Evolutionary conservation across 2,329 filamentous ascomycete species (phyloP).

Genomic region (Diaporthe sp.): DNA sequence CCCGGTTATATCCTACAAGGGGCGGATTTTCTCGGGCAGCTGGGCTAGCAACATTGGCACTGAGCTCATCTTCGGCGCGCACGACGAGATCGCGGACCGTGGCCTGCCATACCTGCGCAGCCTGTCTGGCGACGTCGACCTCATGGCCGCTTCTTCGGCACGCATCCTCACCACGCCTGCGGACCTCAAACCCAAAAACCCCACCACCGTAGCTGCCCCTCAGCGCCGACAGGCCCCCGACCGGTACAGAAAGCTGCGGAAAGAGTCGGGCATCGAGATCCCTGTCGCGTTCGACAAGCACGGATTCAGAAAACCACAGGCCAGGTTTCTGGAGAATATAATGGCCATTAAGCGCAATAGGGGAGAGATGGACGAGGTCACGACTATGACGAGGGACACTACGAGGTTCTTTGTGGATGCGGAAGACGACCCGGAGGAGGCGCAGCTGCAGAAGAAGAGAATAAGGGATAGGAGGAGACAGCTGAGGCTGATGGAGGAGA

Average conservation of each 20-base stretch:
- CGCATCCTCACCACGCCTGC: constrained; percentile 78
- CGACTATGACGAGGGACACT: constrained; percentile 63
- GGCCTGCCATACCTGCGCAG: constrained; percentile 62
- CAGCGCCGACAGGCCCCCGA: constrained; percentile 48
- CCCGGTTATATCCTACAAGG: constrained; percentile 84
- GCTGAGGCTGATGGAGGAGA: constrained; percentile 39
- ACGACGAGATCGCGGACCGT: constrained; percentile 51
- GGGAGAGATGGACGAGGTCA: constrained; percentile 76
- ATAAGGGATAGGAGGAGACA: constrained; percentile 44
- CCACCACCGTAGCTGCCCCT: constrained; percentile 45
- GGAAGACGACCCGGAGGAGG: constrained; percentile 57
- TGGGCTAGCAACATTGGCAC: constrained; percentile 91
- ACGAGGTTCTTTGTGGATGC: constrained; percentile 50
- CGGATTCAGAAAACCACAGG: constrained; percentile 61
- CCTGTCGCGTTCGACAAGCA: constrained; percentile 60
- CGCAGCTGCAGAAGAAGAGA: constrained; percentile 49
- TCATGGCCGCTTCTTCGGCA: constrained; percentile 78
- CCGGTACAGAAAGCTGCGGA: constrained; percentile 48
- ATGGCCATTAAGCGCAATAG: constrained; percentile 73
- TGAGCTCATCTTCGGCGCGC: constrained; percentile 78
- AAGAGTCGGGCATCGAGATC: constrained; percentile 58
- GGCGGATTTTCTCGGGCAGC: constrained; percentile 80
- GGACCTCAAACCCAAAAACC: constrained; percentile 63
- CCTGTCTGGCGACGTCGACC: constrained; percentile 72
- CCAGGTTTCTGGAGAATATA: constrained; percentile 74